Percentiles rank a stretch among this genome's conserved stretches.
Conservation (phyloP, 169 alveolate species). For the Plasmodium malariae region DNA sequence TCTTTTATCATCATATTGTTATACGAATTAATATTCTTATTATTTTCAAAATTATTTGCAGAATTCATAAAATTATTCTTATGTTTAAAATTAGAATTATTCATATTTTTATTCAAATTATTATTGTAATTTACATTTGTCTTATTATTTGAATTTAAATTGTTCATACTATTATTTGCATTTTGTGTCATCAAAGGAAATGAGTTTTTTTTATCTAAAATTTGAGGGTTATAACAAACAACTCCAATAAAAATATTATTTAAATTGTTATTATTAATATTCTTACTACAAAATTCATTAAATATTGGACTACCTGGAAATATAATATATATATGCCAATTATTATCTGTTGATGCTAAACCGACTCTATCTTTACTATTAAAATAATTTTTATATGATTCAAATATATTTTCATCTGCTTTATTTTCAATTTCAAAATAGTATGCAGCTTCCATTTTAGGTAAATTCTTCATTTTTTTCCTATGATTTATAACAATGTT, state of each 20-base stretch:
- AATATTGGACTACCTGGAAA: conserved; percentile 72
- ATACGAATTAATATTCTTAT: not conserved
- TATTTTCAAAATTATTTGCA: not conserved
- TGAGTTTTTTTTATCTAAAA: conserved; percentile 16
- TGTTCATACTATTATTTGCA: not conserved
- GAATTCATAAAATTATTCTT: conserved; percentile 7
- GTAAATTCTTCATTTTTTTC: conserved; percentile 61
- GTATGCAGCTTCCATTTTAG: conserved; percentile 49
- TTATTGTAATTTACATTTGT: conserved; percentile 7
- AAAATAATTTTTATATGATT: conserved; percentile 71
- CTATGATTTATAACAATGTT: conserved; percentile 61
- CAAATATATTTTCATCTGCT: conserved; percentile 48
- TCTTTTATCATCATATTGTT: too few species aligned
- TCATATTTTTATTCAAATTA: not conserved
- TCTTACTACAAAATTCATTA: conserved; percentile 10
- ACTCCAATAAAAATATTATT: conserved; percentile 52
- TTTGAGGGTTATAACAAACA: conserved; percentile 62
- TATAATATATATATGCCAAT: conserved; percentile 68
- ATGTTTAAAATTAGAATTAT: conserved; percentile 1
- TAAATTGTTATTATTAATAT: conserved; percentile 16
- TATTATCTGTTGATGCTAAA: conserved; percentile 51
- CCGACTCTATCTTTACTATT: conserved; percentile 76
- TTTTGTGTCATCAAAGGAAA: not conserved
- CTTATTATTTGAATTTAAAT: conserved; percentile 2
- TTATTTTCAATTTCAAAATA: conserved; percentile 64